These are phyloP conservation scores for Pseudomonodictys pantanalensis DNA, from an alignment of 495 filamentous ascomycete genomes.

Conservation along the genomic window DNA sequence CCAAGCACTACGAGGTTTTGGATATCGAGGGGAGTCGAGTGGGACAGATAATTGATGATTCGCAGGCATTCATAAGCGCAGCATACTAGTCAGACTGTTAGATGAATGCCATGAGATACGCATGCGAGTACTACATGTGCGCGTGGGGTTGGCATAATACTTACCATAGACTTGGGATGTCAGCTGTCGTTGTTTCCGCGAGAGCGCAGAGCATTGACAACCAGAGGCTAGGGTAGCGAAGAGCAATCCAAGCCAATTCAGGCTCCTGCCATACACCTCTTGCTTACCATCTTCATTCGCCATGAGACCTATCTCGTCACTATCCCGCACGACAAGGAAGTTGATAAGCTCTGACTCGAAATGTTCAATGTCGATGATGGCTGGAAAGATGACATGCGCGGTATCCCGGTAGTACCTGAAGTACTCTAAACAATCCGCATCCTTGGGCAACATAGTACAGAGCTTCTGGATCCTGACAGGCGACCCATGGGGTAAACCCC, in stretches of 20 bases:
- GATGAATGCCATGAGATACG: too few relatives aligned
- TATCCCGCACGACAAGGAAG: slow-evolving; percentile 62
- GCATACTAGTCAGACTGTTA: too few relatives aligned
- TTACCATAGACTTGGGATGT: slow-evolving; percentile 61
- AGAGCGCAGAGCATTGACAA: slow-evolving; percentile 71
- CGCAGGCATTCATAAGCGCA: slow-evolving; percentile 63
- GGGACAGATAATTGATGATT: slow-evolving; percentile 58
- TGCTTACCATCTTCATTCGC: too few relatives aligned
- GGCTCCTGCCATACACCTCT: slow-evolving; percentile 56
- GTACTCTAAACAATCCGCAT: slow-evolving; percentile 61
- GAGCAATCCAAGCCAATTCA: slow-evolving; percentile 66
- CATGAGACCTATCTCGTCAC: too few relatives aligned
- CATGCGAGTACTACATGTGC: too few relatives aligned
- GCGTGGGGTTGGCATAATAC: too few relatives aligned
- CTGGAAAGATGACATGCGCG: slow-evolving; percentile 74
- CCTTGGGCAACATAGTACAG: slow-evolving; percentile 65
- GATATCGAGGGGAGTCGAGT: slow-evolving; percentile 56
- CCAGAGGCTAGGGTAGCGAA: slow-evolving; percentile 79
- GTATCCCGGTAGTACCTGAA: slow-evolving; percentile 74
- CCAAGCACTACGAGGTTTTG: slow-evolving; percentile 58
- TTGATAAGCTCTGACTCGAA: slow-evolving; percentile 63
- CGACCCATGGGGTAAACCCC: slow-evolving; percentile 62
- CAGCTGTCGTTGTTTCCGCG: slow-evolving; percentile 56
- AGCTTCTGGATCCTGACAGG: slow-evolving; percentile 66
- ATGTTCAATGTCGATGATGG: slow-evolving; percentile 64